Conservation (phyloP, 2,329 filamentous ascomycete genomes). For the Chaetomium strumarium region DNA sequence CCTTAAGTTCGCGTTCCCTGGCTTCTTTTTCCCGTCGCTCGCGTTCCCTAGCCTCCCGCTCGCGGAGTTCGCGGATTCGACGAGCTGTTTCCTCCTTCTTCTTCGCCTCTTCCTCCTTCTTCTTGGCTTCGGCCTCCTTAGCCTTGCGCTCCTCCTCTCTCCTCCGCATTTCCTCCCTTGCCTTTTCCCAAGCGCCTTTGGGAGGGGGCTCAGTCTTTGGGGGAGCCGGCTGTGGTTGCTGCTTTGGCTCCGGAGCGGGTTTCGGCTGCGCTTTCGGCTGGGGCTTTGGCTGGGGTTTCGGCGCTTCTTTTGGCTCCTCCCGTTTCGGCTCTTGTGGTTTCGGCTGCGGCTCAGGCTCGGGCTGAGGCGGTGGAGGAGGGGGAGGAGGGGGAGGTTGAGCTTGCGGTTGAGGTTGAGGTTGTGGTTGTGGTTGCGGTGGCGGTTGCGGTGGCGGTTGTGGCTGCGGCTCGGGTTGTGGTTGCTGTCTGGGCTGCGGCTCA, state of each 20-base stretch:
- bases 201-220: slow-evolving; percentile 32
- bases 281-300: slow-evolving; percentile 18
- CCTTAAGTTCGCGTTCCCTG: slow-evolving; percentile 29
- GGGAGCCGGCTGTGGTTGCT: slow-evolving; percentile 17
- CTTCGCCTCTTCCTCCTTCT: slow-evolving; percentile 51
- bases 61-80: slow-evolving; percentile 35
- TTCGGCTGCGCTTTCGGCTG: slow-evolving; percentile 18
- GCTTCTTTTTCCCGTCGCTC: slow-evolving; percentile 36
- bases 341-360: slow-evolving; percentile 15
- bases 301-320: slow-evolving; percentile 19
- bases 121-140: slow-evolving; percentile 51
- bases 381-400: slow-evolving; percentile 1
- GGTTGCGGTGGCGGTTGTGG: too few species aligned
- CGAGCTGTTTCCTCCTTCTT: slow-evolving; percentile 48
- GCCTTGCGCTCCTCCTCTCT: slow-evolving; percentile 59
- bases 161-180: slow-evolving; percentile 58
- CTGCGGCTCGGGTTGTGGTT: slow-evolving; percentile 7
- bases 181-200: slow-evolving; percentile 60
- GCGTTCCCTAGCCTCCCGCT: slow-evolving; percentile 37
- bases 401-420: slow-evolving; percentile 25
- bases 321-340: slow-evolving; percentile 13
- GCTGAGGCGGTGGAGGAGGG: slow-evolving; percentile 4
- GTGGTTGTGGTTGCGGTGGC: slow-evolving; percentile 19
- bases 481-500: slow-evolving; percentile 15
- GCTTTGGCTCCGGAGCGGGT: slow-evolving; percentile 15